A percentile compares a stretch with the other conserved stretches of the same genome.
These are phyloP conservation scores for Penicillium flavigenum DNA, from an alignment of 495 filamentous ascomycete genomes.

Conservation along the genomic window DNA sequence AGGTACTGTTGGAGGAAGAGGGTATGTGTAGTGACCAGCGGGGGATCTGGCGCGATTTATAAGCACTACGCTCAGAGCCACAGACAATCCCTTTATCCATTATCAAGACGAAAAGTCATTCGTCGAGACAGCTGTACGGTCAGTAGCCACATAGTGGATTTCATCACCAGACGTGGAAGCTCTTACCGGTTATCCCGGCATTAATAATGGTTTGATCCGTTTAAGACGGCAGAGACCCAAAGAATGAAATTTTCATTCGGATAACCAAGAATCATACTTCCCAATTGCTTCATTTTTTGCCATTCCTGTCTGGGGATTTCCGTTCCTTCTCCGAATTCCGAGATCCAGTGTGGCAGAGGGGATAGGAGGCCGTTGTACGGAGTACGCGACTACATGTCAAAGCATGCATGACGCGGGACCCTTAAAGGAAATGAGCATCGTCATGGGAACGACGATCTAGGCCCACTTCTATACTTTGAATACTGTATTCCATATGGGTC, in stretches of 20 bases:
- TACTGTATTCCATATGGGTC: constrained; percentile 1
- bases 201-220: constrained; percentile 16
- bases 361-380: not conserved
- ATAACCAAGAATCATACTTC: constrained; percentile 12
- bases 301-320: not conserved
- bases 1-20: not conserved
- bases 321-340: constrained; percentile 5
- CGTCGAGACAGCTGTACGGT: constrained; percentile 13
- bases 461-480: constrained; percentile 21
- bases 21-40: not conserved
- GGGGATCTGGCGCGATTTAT: constrained; percentile 28
- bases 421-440: constrained; percentile 29
- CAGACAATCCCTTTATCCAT: constrained; percentile 22
- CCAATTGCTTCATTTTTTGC: constrained; percentile 11
- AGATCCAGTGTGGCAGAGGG: not conserved
- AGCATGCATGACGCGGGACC: constrained; percentile 28
- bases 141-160: constrained; percentile 28
- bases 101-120: constrained; percentile 21
- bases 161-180: constrained; percentile 31
- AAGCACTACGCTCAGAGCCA: constrained; percentile 21
- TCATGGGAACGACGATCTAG: constrained; percentile 33
- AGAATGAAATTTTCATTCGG: constrained; percentile 3
- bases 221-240: constrained; percentile 15
- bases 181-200: constrained; percentile 30
- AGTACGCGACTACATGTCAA: constrained; percentile 14